phyloP scores from a whole-genome alignment of 371 early-diverging fungal genomes.

The Mortierella sp. region DNA sequence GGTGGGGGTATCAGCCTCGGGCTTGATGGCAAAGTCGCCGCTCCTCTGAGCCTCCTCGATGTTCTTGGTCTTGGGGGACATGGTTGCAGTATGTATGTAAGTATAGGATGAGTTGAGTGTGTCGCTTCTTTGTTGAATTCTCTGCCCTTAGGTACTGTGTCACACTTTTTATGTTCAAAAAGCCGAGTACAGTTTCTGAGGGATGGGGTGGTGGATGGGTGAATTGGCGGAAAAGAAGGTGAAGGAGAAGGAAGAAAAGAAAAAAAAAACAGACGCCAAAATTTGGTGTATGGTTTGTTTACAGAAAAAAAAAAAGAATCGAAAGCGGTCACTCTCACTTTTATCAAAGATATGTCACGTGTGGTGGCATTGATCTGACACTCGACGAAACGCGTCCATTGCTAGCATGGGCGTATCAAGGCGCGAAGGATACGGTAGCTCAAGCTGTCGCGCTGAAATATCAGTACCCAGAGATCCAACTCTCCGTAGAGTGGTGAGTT shows the following conservation, averaged over 20 bases:
- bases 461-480: background rate
- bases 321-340: background rate
- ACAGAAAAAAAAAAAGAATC: background rate
- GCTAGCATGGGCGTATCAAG: too few species aligned
- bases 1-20: constrained; percentile 79
- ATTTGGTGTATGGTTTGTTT: constrained; percentile 3
- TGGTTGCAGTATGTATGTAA: constrained; percentile 9
- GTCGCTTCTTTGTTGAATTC: constrained; percentile 16
- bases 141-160: constrained; percentile 55
- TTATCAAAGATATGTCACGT: too few species aligned
- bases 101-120: background rate
- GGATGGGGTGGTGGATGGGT: constrained; percentile 27
- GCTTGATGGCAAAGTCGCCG: constrained; percentile 76
- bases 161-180: constrained; percentile 47
- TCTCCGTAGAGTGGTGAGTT: background rate
- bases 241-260: background rate
- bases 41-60: constrained; percentile 54
- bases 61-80: constrained; percentile 38
- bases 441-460: too few species aligned
- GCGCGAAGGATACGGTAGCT: too few species aligned
- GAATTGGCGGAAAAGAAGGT: constrained; percentile 17
- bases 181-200: constrained; percentile 50
- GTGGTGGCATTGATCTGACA: too few species aligned
- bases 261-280: background rate
- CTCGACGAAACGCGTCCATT: too few species aligned